phyloP scores from a whole-genome alignment of 1,284 basidiomycete species.

The Fomitopsis betulina region DNA sequence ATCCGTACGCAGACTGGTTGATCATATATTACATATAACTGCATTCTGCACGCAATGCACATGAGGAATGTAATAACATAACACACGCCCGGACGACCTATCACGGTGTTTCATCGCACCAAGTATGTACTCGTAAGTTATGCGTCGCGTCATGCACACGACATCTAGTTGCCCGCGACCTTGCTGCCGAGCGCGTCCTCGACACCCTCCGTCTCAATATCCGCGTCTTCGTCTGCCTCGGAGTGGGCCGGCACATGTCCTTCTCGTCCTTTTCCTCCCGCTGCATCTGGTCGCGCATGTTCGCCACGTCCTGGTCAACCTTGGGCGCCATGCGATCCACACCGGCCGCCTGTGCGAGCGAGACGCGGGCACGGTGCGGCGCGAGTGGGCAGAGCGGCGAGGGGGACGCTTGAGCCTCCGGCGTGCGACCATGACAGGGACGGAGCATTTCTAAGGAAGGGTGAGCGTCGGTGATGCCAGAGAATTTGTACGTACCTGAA shows the following conservation, averaged over 20 bases:
- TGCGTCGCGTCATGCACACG: not conserved
- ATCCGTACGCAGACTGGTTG: not conserved
- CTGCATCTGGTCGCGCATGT: slow-evolving; percentile 66
- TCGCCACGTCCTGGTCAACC: slow-evolving; percentile 69
- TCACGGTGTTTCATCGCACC: not conserved
- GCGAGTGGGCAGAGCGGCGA: slow-evolving; percentile 34
- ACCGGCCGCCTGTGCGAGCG: slow-evolving; percentile 69
- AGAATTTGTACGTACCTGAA: slow-evolving; percentile 52
- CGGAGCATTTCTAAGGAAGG: slow-evolving; percentile 50
- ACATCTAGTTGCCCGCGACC: slow-evolving; percentile 4
- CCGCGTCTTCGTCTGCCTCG: slow-evolving; percentile 14
- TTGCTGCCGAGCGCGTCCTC: slow-evolving; percentile 9
- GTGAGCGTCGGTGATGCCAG: slow-evolving; percentile 1
- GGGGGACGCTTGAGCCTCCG: slow-evolving; percentile 49
- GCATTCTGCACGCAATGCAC: not conserved
- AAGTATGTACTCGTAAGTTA: not conserved
- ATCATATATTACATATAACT: not conserved
- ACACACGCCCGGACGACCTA: not conserved
- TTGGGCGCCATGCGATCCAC: slow-evolving; percentile 77
- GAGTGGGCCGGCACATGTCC: not conserved
- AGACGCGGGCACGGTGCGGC: slow-evolving; percentile 56
- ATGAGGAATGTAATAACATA: not conserved
- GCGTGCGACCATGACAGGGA: slow-evolving; percentile 68
- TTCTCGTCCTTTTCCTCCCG: slow-evolving; percentile 42
- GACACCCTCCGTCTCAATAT: slow-evolving; percentile 17